These are phyloP conservation scores for Prinsepia uniflora DNA, from an alignment of 306 rosid genomes.

Conservation along the genomic window DNA sequence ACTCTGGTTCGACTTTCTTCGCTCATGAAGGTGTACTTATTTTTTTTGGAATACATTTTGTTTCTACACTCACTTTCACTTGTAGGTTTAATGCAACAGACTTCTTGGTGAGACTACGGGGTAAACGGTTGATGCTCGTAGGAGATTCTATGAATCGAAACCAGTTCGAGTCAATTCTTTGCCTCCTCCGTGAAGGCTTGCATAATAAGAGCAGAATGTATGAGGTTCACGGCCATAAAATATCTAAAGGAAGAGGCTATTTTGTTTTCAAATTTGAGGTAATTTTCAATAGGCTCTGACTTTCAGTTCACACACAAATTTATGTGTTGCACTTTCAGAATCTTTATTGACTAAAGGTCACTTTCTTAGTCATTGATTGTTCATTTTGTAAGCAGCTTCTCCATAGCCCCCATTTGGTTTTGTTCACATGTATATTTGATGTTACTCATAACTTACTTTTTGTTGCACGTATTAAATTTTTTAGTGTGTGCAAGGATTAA, in stretches of 20 bases:
- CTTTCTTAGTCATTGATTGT: neutral
- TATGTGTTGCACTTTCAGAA: neutral
- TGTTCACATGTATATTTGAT: neutral
- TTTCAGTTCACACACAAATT: neutral
- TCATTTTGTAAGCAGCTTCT: neutral
- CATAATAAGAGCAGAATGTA: conserved; percentile 77
- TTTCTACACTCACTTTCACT: conserved; percentile 31
- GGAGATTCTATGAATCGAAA: conserved; percentile 97
- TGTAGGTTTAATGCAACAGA: conserved; percentile 85
- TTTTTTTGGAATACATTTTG: conserved; percentile 9
- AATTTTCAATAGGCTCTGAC: neutral
- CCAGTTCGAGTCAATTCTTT: conserved; percentile 90
- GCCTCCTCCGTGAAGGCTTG: conserved; percentile 76
- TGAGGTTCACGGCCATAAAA: conserved; percentile 73
- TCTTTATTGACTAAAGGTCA: neutral
- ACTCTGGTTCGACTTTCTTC: neutral
- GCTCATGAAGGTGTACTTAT: conserved; percentile 15
- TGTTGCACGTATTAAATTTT: neutral
- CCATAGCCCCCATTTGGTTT: neutral
- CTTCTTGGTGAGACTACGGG: conserved; percentile 72
- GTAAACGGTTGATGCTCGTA: conserved; percentile 75
- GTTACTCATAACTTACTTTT: neutral
- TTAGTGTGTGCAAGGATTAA: conserved; percentile 2
- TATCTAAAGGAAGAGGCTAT: conserved; percentile 89
- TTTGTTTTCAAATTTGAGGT: conserved; percentile 82